Evolutionary conservation across 192 early-diverging fungal genomes (phyloP), one percentile per base, ranked within the genome.

Genomic region (Linnemannia schmuckeri): DNA sequence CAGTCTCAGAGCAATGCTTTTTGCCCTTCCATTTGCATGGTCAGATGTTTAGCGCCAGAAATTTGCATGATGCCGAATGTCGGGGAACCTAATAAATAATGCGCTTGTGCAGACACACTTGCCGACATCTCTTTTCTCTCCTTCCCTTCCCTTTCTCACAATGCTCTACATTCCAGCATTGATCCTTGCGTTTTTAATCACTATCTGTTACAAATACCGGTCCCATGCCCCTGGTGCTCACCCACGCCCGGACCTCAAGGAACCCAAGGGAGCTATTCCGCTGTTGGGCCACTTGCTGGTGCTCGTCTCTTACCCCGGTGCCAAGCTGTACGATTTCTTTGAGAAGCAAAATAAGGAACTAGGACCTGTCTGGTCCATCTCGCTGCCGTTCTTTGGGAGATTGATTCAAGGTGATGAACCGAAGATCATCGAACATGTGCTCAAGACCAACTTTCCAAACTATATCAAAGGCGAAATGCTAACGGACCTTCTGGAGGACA

Each of bases 361-460:
- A 46, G 78, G 78, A 1, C 78, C 78, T 30, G 78, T 79, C 18
- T 79, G 78, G 78, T 73, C 78, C 20, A 73, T 79, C 12, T 46
- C 78, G 3, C 70, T 79, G 4, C 70, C 78, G 8, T 18, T 70
- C 6, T 46, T 79, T 54, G 78, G 78, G 38, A 35, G 78, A 20
- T 57, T 72, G 52, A 63, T 79, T 35, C 78, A 79, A 22, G 57
- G 52, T 3, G 71, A 79, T 35, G 44, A 2, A 27, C 40, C 71
- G 0, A 70, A 73, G 38, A 57, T 42, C 44, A 10, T 79, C 41
- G 78, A 79, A 18, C 71, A 79, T 13, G 71, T 73, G 40, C 40
- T 63, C 17, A 79, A 63, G 27, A 71, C 54, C 71, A 79, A 79
- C 78, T 79, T 41, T 61, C 38, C 6, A 8, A 72, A 57, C 52